Evolutionary conservation across 1,284 basidiomycete genomes (phyloP), one percentile per base, ranked within the genome.

Genomic region (Filobasidium uniguttulatum): DNA sequence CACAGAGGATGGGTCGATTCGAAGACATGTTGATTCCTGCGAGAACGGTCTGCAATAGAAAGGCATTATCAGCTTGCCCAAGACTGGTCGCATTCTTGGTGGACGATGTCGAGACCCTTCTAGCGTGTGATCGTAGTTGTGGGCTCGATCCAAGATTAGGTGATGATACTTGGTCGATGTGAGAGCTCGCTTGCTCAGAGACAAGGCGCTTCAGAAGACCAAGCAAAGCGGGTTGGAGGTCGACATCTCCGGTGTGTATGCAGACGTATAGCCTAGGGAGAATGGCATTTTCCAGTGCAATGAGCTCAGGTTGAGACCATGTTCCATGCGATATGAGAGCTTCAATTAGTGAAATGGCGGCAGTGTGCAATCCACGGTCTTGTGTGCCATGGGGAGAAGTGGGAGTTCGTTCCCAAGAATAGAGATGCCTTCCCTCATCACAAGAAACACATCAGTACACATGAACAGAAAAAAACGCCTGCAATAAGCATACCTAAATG

Each of bases 221-320:
- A 1, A 98, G 77, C 50, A 96, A 77, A 62, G 90, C 91, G 73
- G 88, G 90, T 67, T 94, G 90, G 14, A 90, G 72, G 57, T 90
- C 83, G 30, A 89, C 75, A 28, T 80, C 76, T 17, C 71, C 72
- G 20, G 72, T 72, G 56, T 88, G 81, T 17, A 94, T 73, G 26
- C 77, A 81, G 44, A 79, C 71, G 58, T 81, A 85, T 2, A 96
- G 73, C 60, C 86, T 84, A 44, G 77, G 76, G 37, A 89, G 73
- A 31, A 94, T 73, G 1, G 76, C 74, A 0, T 77, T 73, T 64
- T 93, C 83, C 44, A 90, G 73, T 20, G 72, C 70, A 50, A 15
- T 14, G 25, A 43, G 23, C 8, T 43, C 40, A 3, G 14, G 14
- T 12, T 8, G 12, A 3, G 3, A 3, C 40, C 23, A 43, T 12